phyloP scores from a whole-genome alignment of 2,329 filamentous ascomycete species.

The Parastagonospora nodorum region DNA sequence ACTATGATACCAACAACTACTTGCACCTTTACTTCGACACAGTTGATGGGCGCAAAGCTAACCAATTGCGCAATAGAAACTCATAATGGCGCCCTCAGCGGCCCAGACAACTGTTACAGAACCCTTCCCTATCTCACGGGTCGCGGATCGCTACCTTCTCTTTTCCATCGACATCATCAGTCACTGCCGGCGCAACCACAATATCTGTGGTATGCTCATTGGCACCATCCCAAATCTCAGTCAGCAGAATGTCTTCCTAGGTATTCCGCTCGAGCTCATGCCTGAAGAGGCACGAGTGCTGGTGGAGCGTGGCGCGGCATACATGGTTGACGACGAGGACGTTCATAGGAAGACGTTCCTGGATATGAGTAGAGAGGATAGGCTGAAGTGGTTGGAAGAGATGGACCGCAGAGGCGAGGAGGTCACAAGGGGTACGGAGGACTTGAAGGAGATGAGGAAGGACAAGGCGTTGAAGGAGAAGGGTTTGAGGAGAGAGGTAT shows the following conservation, averaged over 20 bases:
- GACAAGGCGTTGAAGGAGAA: constrained; percentile 58
- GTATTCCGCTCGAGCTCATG: constrained; percentile 85
- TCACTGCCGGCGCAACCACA: constrained; percentile 76
- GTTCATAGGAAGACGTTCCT: constrained; percentile 71
- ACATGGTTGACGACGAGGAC: constrained; percentile 77
- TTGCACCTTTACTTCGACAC: constrained; percentile 8
- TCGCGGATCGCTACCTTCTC: constrained; percentile 82
- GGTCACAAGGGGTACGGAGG: constrained; percentile 52
- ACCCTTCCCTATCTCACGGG: constrained; percentile 77
- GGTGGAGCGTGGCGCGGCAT: constrained; percentile 75
- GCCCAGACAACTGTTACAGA: constrained; percentile 47
- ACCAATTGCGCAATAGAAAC: constrained; percentile 20
- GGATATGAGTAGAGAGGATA: constrained; percentile 61
- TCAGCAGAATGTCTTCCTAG: constrained; percentile 92
- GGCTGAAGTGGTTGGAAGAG: constrained; percentile 64
- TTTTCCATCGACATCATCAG: constrained; percentile 85
- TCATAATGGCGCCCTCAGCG: constrained; percentile 37
- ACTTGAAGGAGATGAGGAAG: constrained; percentile 56
- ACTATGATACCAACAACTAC: constrained; percentile 38
- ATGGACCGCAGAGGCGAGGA: constrained; percentile 61
- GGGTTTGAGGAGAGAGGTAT: constrained; percentile 37
- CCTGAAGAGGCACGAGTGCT: constrained; percentile 86
- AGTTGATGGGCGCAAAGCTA: constrained; percentile 20
- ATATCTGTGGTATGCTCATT: constrained; percentile 83
- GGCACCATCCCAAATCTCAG: constrained; percentile 90